Percentiles rank a stretch among this genome's conserved stretches.
Evolutionary conservation across 345 rosid species (phyloP).

Genomic region (Acer yangbiense): DNA sequence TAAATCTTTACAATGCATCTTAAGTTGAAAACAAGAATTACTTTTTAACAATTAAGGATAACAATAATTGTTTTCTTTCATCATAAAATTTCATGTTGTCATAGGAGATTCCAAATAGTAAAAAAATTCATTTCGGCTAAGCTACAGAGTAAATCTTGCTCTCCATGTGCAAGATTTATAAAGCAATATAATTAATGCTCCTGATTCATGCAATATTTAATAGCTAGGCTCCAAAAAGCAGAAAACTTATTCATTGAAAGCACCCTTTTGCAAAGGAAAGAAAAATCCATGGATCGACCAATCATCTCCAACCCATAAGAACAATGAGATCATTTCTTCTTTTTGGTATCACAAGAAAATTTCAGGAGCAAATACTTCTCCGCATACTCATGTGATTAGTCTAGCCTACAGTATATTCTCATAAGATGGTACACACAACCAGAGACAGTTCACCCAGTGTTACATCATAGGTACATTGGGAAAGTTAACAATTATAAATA

Average conservation of each 20-base stretch:
- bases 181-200: background rate
- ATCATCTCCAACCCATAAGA: background rate
- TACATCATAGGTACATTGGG: background rate
- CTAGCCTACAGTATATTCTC: background rate
- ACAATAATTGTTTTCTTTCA: background rate
- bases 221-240: background rate
- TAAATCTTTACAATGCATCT: background rate
- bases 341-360: background rate
- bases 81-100: background rate
- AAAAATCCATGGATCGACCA: background rate
- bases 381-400: background rate
- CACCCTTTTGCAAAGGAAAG: background rate
- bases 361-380: background rate
- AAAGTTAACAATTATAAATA: constrained; percentile 1
- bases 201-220: background rate
- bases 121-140: background rate
- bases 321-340: background rate
- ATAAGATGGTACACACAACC: background rate
- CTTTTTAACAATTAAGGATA: background rate
- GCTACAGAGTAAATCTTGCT: background rate
- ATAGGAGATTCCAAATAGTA: background rate
- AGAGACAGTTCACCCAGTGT: constrained; percentile 1
- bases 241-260: background rate
- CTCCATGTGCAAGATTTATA: background rate
- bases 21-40: background rate